Conservation (phyloP, 768 basidiomycete species). For the Omphalotus guepiniiformis region DNA sequence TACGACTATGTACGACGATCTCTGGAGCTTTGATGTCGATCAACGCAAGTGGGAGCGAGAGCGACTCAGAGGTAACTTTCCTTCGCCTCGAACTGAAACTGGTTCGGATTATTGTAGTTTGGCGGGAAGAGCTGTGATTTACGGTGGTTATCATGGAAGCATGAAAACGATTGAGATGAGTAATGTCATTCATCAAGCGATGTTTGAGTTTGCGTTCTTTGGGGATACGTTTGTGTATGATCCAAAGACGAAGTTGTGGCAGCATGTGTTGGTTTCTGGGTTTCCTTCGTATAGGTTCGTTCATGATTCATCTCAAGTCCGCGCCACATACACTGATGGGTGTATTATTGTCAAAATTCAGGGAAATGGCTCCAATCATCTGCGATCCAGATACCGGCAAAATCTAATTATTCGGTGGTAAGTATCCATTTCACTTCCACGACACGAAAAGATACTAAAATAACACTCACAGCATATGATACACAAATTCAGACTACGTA, state of each 20-base stretch:
- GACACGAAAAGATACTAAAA: no score
- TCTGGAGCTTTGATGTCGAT: slow-evolving; percentile 22
- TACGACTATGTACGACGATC: slow-evolving; percentile 17
- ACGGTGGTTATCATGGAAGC: slow-evolving; percentile 6
- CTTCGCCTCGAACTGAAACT: slow-evolving; percentile 22
- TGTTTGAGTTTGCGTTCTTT: slow-evolving; percentile 21
- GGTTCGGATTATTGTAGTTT: slow-evolving; percentile 11
- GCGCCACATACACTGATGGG: no score
- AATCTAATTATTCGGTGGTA: slow-evolving; percentile 23
- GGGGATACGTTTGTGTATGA: slow-evolving; percentile 23
- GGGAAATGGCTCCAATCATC: slow-evolving; percentile 18
- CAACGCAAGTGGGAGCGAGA: slow-evolving; percentile 19
- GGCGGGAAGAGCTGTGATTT: neutral
- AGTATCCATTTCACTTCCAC: neutral
- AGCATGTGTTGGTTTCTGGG: slow-evolving; percentile 22
- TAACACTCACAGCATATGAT: slow-evolving; percentile 10
- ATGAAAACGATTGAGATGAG: neutral
- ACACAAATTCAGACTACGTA: slow-evolving; percentile 24
- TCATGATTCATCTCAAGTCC: no score
- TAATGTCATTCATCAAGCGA: neutral
- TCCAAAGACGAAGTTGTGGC: slow-evolving; percentile 15
- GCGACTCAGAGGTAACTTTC: slow-evolving; percentile 19
- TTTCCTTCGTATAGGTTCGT: slow-evolving; percentile 30
- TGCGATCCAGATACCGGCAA: slow-evolving; percentile 24
- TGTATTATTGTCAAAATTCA: no score